Percentiles rank a stretch among this genome's conserved stretches.
These are phyloP conservation scores for Phylloporus sp. DNA, from an alignment of 768 basidiomycete species.

Conservation along the genomic window DNA sequence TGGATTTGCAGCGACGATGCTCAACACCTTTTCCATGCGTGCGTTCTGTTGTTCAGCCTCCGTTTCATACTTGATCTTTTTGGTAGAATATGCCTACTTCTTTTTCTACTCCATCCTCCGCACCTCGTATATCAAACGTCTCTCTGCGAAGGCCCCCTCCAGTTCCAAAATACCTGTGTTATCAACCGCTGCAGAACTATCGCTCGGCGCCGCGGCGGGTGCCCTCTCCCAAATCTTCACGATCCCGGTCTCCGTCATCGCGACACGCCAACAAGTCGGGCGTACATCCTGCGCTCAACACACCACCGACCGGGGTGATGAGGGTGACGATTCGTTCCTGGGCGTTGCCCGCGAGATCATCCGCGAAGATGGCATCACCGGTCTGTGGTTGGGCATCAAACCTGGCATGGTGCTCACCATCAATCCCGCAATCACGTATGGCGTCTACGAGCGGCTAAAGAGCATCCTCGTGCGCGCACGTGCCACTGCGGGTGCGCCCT, in stretches of 20 bases:
- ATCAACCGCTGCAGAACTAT: slow-evolving; percentile 75
- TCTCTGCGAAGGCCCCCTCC: slow-evolving; percentile 53
- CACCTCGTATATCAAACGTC: slow-evolving; percentile 71
- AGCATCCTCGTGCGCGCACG: slow-evolving; percentile 58
- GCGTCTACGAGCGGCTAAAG: slow-evolving; percentile 90
- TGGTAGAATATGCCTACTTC: slow-evolving; percentile 95
- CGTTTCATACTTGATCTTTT: not conserved
- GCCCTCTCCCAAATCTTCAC: slow-evolving; percentile 97
- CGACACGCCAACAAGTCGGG: slow-evolving; percentile 93
- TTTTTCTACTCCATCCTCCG: slow-evolving; percentile 97
- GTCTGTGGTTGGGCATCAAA: slow-evolving; percentile 90
- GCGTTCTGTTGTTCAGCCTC: slow-evolving; percentile 3
- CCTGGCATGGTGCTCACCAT: slow-evolving; percentile 93
- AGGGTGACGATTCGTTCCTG: slow-evolving; percentile 67
- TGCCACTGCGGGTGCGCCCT: slow-evolving; percentile 37
- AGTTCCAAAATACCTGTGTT: slow-evolving; percentile 60
- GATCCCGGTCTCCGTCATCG: slow-evolving; percentile 96
- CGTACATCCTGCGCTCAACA: slow-evolving; percentile 24
- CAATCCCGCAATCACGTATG: slow-evolving; percentile 98
- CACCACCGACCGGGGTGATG: not conserved
- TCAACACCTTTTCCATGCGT: slow-evolving; percentile 98
- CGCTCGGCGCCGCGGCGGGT: slow-evolving; percentile 88
- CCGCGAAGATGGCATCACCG: slow-evolving; percentile 80
- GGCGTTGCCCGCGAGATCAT: slow-evolving; percentile 83
- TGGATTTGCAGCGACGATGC: slow-evolving; percentile 94